Conservation (phyloP, 495 filamentous ascomycete species). For the Apodospora peruviana region DNA sequence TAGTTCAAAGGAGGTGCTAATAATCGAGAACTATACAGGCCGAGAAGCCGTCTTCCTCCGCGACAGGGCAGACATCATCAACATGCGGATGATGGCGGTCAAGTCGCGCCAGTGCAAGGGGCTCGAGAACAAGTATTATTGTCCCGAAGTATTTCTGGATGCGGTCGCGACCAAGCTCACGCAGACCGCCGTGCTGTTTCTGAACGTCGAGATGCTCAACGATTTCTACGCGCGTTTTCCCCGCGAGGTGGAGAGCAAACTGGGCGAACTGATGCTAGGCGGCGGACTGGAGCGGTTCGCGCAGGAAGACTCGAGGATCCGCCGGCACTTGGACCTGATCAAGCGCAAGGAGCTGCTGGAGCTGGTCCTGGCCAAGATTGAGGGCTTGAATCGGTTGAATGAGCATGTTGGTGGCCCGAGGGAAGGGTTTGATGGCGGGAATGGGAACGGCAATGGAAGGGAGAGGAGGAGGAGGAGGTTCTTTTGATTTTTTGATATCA, state of each 20-base stretch:
- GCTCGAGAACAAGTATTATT: conserved; percentile 87
- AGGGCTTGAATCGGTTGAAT: conserved; percentile 75
- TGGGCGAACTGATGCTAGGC: conserved; percentile 75
- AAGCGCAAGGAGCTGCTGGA: conserved; percentile 87
- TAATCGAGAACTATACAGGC: conserved; percentile 44
- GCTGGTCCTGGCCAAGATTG: conserved; percentile 89
- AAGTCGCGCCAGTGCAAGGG: conserved; percentile 80
- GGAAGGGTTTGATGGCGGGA: too few species aligned
- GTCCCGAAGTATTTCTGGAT: conserved; percentile 95
- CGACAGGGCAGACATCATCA: conserved; percentile 81
- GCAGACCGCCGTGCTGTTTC: conserved; percentile 89
- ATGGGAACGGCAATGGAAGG: neutral
- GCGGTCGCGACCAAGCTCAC: conserved; percentile 94
- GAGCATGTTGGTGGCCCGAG: too few species aligned
- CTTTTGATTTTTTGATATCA: too few species aligned
- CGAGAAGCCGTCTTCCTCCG: conserved; percentile 90
- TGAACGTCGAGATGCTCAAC: conserved; percentile 92
- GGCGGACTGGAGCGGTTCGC: conserved; percentile 85
- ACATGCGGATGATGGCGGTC: conserved; percentile 80
- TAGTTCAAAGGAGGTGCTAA: neutral
- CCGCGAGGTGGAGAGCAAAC: conserved; percentile 77
- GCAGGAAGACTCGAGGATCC: conserved; percentile 82
- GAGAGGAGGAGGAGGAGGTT: conserved; percentile 4
- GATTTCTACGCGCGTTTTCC: conserved; percentile 99
- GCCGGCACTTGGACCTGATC: conserved; percentile 85